These are phyloP conservation scores for Diplosphaera chodatii DNA, from an alignment of 139 green algal genomes.

Conservation along the genomic window DNA sequence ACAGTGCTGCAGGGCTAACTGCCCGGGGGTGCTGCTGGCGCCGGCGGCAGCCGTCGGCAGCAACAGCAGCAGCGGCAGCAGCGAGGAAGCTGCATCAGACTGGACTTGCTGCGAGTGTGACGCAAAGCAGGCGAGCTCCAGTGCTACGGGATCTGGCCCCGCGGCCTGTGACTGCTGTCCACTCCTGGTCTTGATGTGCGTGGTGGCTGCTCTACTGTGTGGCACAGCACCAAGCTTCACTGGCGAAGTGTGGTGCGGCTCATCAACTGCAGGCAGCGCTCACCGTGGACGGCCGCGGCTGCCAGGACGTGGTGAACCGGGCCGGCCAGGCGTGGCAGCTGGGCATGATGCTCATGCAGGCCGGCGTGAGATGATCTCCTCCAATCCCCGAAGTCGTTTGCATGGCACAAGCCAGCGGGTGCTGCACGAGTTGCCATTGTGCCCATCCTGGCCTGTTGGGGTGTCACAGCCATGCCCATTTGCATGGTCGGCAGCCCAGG, in stretches of 20 bases:
- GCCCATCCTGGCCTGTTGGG: too few relatives aligned
- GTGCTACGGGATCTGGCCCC: too few relatives aligned
- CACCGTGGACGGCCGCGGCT: not conserved
- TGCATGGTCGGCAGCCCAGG: too few relatives aligned
- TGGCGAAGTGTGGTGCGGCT: not conserved
- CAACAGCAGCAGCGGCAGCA: not conserved
- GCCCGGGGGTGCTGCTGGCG: conserved; percentile 1
- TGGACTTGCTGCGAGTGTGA: not conserved
- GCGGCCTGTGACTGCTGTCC: too few relatives aligned
- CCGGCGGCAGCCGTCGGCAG: not conserved
- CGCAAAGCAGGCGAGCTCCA: not conserved
- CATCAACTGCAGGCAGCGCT: not conserved
- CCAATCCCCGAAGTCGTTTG: not conserved
- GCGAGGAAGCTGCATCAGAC: not conserved
- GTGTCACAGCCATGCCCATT: too few relatives aligned
- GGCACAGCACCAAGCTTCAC: too few relatives aligned
- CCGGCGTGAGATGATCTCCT: not conserved
- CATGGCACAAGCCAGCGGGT: not conserved
- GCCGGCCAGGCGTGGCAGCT: not conserved
- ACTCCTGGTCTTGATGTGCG: too few relatives aligned
- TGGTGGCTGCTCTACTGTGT: too few relatives aligned
- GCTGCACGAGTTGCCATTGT: too few relatives aligned
- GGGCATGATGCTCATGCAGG: not conserved
- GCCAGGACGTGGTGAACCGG: not conserved
- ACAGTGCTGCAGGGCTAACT: not conserved